Percentiles rank a stretch among this genome's conserved stretches.
These are phyloP conservation scores for Yamadazyma sp. DNA, from an alignment of 805 yeast genomes.

Conservation along the genomic window DNA sequence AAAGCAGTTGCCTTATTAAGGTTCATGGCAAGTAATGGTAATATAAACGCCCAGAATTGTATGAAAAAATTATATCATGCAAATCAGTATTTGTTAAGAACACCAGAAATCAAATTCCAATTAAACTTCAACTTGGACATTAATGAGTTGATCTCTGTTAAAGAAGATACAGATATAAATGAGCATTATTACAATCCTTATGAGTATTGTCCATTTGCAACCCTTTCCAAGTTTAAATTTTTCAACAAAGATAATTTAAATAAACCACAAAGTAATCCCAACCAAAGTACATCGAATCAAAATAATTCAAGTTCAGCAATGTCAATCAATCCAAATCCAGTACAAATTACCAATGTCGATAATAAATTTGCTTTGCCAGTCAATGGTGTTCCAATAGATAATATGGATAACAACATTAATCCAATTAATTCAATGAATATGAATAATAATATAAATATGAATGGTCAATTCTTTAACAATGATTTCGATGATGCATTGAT, in stretches of 20 bases:
- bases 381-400: too few relatives aligned
- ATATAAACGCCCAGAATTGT: conserved; percentile 32
- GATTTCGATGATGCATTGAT: conserved; percentile 2
- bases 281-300: neutral
- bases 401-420: neutral
- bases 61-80: conserved; percentile 27
- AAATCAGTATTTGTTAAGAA: conserved; percentile 18
- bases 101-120: conserved; percentile 21
- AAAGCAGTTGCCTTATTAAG: conserved; percentile 30
- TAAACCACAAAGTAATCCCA: neutral
- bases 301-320: neutral
- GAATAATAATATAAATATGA: neutral
- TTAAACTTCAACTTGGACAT: conserved; percentile 21
- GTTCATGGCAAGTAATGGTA: conserved; percentile 31
- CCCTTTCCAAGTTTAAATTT: conserved; percentile 12
- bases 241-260: conserved; percentile 5
- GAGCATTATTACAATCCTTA: conserved; percentile 15
- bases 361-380: too few relatives aligned
- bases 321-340: neutral
- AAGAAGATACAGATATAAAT: conserved; percentile 5
- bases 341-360: too few relatives aligned
- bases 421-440: neutral
- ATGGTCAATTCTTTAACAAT: neutral
- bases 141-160: conserved; percentile 3
- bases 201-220: conserved; percentile 9